Evolutionary conservation across 148 eudicot species (phyloP).

Genomic region (Chenopodium formosanum): DNA sequence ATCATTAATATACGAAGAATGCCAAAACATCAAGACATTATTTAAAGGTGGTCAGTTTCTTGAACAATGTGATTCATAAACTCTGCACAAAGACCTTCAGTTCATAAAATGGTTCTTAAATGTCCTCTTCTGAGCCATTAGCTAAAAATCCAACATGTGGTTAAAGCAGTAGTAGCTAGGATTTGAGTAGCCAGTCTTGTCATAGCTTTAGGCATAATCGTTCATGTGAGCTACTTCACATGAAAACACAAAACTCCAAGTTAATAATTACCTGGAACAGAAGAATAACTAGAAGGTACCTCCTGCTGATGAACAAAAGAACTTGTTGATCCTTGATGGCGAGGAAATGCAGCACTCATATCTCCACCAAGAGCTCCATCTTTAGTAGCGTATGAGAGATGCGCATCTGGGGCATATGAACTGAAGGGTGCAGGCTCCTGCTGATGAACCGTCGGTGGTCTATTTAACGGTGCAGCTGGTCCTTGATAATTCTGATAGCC

Average conservation of each 20-base stretch:
- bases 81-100: background rate
- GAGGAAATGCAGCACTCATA: slow-evolving; percentile 44
- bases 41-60: background rate
- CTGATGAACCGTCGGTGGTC: slow-evolving; percentile 38
- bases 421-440: slow-evolving; percentile 53
- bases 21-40: background rate
- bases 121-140: background rate
- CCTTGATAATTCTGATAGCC: slow-evolving; percentile 56
- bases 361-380: slow-evolving; percentile 54
- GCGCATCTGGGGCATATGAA: slow-evolving; percentile 57
- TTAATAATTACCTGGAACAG: slow-evolving; percentile 86
- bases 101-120: slow-evolving; percentile 7
- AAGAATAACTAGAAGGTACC: slow-evolving; percentile 99
- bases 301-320: slow-evolving; percentile 91
- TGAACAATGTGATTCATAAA: background rate
- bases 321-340: slow-evolving; percentile 49
- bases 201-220: slow-evolving; percentile 7
- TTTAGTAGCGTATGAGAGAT: slow-evolving; percentile 45
- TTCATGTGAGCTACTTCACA: slow-evolving; percentile 40
- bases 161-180: slow-evolving; percentile 6
- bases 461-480: slow-evolving; percentile 39
- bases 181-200: slow-evolving; percentile 2
- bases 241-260: slow-evolving; percentile 47
- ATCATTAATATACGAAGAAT: background rate
- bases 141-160: background rate